Conservation (phyloP, 352 stramenopile species). For the Pythium periplocum region DNA sequence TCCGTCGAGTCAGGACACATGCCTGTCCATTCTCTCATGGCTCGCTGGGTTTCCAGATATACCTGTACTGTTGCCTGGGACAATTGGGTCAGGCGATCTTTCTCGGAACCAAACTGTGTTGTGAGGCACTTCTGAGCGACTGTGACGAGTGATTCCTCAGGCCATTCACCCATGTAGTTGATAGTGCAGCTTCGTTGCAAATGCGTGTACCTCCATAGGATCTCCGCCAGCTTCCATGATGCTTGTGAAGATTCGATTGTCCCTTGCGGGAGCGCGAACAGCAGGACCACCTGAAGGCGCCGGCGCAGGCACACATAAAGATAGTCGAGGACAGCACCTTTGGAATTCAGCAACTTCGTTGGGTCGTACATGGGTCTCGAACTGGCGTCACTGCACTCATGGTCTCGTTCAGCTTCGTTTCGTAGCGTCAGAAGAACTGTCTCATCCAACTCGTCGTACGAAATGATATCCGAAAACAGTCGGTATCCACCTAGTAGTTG, state of each 20-base stretch:
- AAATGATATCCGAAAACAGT: constrained; percentile 33
- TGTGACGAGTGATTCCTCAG: constrained; percentile 28
- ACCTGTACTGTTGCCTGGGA: constrained; percentile 34
- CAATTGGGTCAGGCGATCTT: constrained; percentile 27
- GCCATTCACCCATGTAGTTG: constrained; percentile 37
- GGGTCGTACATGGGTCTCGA: not conserved
- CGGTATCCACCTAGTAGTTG: constrained; percentile 36
- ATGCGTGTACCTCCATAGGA: constrained; percentile 39
- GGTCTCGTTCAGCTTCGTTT: constrained; percentile 22
- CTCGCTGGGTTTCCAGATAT: constrained; percentile 23
- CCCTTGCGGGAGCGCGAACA: constrained; percentile 17
- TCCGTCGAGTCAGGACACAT: not conserved
- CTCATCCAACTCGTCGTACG: constrained; percentile 50
- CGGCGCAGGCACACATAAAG: constrained; percentile 37
- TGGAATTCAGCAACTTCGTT: constrained; percentile 27
- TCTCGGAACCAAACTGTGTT: constrained; percentile 14
- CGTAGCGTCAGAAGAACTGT: constrained; percentile 31
- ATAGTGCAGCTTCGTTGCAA: constrained; percentile 36
- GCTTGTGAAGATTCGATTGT: not conserved
- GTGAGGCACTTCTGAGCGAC: constrained; percentile 43
- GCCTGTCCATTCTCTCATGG: not conserved
- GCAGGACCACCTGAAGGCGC: constrained; percentile 52
- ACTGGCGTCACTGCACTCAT: not conserved
- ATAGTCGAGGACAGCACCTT: constrained; percentile 36
- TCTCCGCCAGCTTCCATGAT: constrained; percentile 4